These are phyloP conservation scores for Mucor irregularis DNA, from an alignment of 371 early-diverging fungal species.

Conservation along the genomic window DNA sequence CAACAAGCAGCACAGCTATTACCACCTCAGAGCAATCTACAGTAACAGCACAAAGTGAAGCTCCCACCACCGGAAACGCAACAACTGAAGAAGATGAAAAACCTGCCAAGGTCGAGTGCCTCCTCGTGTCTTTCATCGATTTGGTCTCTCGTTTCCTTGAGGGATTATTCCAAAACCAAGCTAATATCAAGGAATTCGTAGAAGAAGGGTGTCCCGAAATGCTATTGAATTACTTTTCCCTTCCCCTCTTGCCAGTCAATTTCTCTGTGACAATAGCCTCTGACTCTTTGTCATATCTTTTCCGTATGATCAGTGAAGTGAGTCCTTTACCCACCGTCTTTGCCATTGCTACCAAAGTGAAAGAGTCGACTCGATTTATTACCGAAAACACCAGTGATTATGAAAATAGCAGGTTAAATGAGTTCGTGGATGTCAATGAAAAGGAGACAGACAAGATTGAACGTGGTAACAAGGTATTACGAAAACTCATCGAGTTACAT, in stretches of 20 bases:
- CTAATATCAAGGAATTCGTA: constrained; percentile 76
- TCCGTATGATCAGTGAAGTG: constrained; percentile 72
- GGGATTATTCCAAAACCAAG: constrained; percentile 79
- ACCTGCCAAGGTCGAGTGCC: constrained; percentile 55
- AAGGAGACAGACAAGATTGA: constrained; percentile 46
- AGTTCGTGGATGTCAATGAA: constrained; percentile 56
- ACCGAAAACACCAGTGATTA: constrained; percentile 26
- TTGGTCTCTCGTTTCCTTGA: constrained; percentile 73
- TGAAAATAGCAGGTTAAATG: constrained; percentile 36
- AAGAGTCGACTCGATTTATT: constrained; percentile 44
- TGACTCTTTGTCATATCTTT: constrained; percentile 70
- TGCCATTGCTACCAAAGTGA: constrained; percentile 54
- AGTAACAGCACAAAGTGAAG: not conserved
- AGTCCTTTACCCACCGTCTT: constrained; percentile 54
- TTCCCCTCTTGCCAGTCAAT: constrained; percentile 77
- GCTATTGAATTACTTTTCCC: constrained; percentile 62
- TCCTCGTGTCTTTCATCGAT: constrained; percentile 41
- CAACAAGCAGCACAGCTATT: not conserved
- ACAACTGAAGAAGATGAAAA: constrained; percentile 22
- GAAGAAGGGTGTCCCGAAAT: constrained; percentile 67
- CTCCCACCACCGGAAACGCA: not conserved
- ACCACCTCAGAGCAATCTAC: no score
- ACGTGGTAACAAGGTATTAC: constrained; percentile 55
- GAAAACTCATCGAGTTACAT: constrained; percentile 62
- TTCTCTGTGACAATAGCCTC: constrained; percentile 70